A percentile compares a stretch with the other conserved stretches of the same genome.
Conservation (phyloP, 2,329 filamentous ascomycete genomes). For the Penicillium sp. region DNA sequence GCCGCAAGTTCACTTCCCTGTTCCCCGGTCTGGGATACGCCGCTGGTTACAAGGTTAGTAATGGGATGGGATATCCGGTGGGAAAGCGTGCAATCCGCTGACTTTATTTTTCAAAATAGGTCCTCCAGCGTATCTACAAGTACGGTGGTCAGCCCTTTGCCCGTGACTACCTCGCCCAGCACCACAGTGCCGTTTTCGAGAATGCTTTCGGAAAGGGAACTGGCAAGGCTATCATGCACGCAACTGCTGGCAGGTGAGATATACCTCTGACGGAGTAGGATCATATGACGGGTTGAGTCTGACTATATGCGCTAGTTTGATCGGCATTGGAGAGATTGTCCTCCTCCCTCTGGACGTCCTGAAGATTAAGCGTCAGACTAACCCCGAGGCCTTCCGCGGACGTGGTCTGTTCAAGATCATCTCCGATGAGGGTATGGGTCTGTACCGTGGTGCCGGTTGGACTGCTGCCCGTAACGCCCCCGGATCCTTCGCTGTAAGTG, state of each 20-base stretch:
- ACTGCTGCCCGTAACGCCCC: constrained; percentile 96
- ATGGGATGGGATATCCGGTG: not conserved
- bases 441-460: constrained; percentile 97
- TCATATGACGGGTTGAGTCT: constrained; percentile 6
- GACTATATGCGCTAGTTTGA: constrained; percentile 64
- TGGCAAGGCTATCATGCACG: constrained; percentile 97
- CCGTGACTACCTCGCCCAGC: constrained; percentile 80
- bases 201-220: constrained; percentile 92
- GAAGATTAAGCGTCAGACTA: constrained; percentile 99
- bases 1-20: constrained; percentile 87
- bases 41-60: constrained; percentile 85
- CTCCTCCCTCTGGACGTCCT: constrained; percentile 93
- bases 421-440: constrained; percentile 88
- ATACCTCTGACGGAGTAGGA: not conserved
- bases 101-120: constrained; percentile 49
- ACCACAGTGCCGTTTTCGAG: constrained; percentile 87
- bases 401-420: constrained; percentile 90
- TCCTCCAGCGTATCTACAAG: constrained; percentile 97
- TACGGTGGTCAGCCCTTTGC: constrained; percentile 97
- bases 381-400: constrained; percentile 96
- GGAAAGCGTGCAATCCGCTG: constrained; percentile 1
- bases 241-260: constrained; percentile 82
- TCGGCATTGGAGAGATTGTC: constrained; percentile 96
- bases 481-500: constrained; percentile 88
- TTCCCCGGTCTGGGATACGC: constrained; percentile 98